Percentiles rank a stretch among this genome's conserved stretches.
These are phyloP conservation scores for Danielozyma ontarioensis DNA, from an alignment of 805 yeast species.

Conservation along the genomic window DNA sequence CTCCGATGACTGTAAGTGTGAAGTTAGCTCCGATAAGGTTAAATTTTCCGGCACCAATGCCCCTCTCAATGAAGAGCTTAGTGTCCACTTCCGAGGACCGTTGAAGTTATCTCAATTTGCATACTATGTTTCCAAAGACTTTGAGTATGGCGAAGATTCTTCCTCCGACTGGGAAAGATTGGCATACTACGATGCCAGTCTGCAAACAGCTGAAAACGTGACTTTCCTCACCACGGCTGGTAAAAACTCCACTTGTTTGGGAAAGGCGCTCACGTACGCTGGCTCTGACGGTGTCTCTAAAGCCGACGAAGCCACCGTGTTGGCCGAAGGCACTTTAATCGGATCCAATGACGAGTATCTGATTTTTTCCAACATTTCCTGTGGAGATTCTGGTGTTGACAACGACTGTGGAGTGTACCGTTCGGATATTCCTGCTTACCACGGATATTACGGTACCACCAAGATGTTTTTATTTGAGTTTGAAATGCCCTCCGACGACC, in stretches of 20 bases:
- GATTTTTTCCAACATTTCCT: slow-evolving; percentile 54
- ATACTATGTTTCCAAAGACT: slow-evolving; percentile 47
- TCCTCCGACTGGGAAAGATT: slow-evolving; percentile 50
- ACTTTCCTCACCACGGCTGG: slow-evolving; percentile 68
- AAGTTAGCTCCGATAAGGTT: slow-evolving; percentile 28
- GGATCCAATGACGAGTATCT: slow-evolving; percentile 55
- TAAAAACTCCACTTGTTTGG: slow-evolving; percentile 55
- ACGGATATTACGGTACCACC: slow-evolving; percentile 61
- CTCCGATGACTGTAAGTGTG: slow-evolving; percentile 45
- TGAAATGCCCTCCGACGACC: slow-evolving; percentile 55
- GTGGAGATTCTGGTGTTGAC: slow-evolving; percentile 48
- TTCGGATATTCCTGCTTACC: slow-evolving; percentile 67
- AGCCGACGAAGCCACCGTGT: slow-evolving; percentile 44
- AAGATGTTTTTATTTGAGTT: slow-evolving; percentile 74
- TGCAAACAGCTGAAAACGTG: slow-evolving; percentile 52
- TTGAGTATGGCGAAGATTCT: slow-evolving; percentile 23
- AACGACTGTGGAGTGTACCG: slow-evolving; percentile 75
- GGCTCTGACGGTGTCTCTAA: slow-evolving; percentile 47
- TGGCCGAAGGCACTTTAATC: slow-evolving; percentile 45
- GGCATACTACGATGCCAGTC: slow-evolving; percentile 52
- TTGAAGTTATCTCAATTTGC: slow-evolving; percentile 56
- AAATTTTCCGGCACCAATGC: slow-evolving; percentile 54
- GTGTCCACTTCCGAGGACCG: slow-evolving; percentile 81
- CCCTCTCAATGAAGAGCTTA: slow-evolving; percentile 63
- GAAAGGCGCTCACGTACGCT: slow-evolving; percentile 63